phyloP scores from a whole-genome alignment of 176 grass and related monocot species.

The Ensete glaucum region DNA sequence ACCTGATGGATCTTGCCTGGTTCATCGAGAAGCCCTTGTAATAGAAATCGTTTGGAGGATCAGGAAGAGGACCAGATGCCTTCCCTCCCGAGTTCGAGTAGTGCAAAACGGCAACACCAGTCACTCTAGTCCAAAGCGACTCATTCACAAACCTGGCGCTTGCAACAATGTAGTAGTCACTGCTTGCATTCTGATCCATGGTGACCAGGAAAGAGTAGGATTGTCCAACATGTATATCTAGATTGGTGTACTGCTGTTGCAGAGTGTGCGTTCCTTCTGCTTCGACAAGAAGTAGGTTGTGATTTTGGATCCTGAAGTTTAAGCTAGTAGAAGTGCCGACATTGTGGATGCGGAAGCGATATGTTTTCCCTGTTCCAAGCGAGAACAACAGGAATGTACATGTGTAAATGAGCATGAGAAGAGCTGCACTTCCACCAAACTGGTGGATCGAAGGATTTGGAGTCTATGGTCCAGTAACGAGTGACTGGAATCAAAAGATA shows the following conservation, averaged over 20 bases:
- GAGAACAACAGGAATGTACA: neutral
- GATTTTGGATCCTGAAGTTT: constrained; percentile 87
- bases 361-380: constrained; percentile 63
- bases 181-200: constrained; percentile 95
- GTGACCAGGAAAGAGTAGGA: constrained; percentile 91
- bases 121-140: constrained; percentile 70
- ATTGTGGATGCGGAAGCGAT: constrained; percentile 83
- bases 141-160: constrained; percentile 83
- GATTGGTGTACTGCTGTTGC: constrained; percentile 78
- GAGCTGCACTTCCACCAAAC: neutral
- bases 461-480: no score
- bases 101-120: constrained; percentile 72
- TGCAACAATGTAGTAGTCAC: constrained; percentile 84
- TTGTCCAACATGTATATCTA: constrained; percentile 90
- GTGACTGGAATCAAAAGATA: no score
- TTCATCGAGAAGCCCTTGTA: constrained; percentile 96
- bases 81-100: constrained; percentile 93
- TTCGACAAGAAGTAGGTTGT: constrained; percentile 76
- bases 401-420: neutral
- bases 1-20: constrained; percentile 90
- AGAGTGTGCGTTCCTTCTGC: constrained; percentile 85
- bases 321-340: constrained; percentile 79
- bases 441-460: no score
- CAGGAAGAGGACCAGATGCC: constrained; percentile 77
- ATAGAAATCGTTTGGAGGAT: constrained; percentile 75